phyloP scores from a whole-genome alignment of 805 yeast genomes.

The Schizosaccharomyces cryophilus region DNA sequence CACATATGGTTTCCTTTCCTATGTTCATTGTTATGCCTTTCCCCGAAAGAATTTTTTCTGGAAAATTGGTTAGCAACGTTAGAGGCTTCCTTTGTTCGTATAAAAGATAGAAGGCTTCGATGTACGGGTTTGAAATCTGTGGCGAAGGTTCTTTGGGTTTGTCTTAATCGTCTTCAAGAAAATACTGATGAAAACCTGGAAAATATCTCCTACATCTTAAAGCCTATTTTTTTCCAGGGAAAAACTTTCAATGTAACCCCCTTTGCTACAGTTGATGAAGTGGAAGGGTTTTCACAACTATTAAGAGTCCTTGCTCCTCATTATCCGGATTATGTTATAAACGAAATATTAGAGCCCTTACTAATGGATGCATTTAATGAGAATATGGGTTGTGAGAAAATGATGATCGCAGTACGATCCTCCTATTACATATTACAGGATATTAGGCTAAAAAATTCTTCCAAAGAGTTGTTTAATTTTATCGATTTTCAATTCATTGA shows the following conservation, averaged over 20 bases:
- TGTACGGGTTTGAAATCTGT: conserved; percentile 36
- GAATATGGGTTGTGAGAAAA: neutral
- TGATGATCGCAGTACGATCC: neutral
- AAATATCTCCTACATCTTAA: conserved; percentile 41
- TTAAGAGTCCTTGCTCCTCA: neutral
- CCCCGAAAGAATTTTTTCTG: conserved; percentile 53
- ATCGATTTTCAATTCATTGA: neutral
- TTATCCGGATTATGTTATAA: neutral
- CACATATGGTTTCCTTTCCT: conserved; percentile 38
- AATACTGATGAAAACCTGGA: conserved; percentile 70
- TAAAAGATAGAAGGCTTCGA: conserved; percentile 40
- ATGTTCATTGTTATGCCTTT: conserved; percentile 52
- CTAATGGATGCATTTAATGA: neutral
- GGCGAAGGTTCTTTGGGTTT: conserved; percentile 71
- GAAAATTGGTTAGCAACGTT: conserved; percentile 45
- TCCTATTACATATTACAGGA: neutral
- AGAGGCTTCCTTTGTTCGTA: conserved; percentile 33
- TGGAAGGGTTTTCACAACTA: neutral
- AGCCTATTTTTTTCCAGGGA: conserved; percentile 23
- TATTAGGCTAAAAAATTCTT: neutral
- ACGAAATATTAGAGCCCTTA: neutral
- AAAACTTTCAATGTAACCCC: conserved; percentile 7
- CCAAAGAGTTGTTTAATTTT: neutral
- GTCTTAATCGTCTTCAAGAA: conserved; percentile 63
- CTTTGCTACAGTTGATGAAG: neutral